A percentile compares a stretch with the other conserved stretches of the same genome.
Evolutionary conservation across 1,284 basidiomycete species (phyloP).

Genomic region (Meripilus lineatus): DNA sequence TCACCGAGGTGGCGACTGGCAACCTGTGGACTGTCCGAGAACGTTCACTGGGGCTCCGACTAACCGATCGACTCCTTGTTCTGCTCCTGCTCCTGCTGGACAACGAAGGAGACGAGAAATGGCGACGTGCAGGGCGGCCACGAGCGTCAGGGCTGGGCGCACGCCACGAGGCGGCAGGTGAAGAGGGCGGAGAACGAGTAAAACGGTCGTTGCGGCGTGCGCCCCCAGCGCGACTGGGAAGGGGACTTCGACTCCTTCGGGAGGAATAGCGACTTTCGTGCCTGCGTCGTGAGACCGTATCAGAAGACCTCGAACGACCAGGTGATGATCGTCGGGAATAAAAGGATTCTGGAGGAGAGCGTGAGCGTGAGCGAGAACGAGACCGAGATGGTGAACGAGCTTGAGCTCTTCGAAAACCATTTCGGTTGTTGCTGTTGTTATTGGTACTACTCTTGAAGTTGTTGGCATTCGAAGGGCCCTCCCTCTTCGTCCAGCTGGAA

Average conservation of each 20-base stretch:
- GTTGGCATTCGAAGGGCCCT: conserved; percentile 13
- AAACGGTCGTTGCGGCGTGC: conserved; percentile 19
- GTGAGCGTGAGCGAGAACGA: conserved; percentile 46
- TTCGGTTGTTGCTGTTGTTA: conserved; percentile 19
- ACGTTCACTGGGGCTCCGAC: conserved; percentile 43
- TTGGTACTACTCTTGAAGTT: conserved; percentile 7
- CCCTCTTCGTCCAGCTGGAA: conserved; percentile 31
- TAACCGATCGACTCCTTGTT: conserved; percentile 44
- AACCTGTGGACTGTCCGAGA: conserved; percentile 59
- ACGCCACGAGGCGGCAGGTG: conserved; percentile 12
- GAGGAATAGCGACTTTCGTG: too few species aligned
- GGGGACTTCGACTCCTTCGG: conserved; percentile 36
- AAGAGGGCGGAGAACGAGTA: conserved; percentile 22
- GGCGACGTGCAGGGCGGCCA: conserved; percentile 26
- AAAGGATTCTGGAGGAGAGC: conserved; percentile 57
- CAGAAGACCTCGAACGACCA: conserved; percentile 56
- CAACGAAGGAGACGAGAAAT: conserved; percentile 26
- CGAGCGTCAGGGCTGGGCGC: conserved; percentile 19
- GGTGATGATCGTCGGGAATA: conserved; percentile 61
- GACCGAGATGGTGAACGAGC: conserved; percentile 46
- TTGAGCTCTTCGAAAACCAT: conserved; percentile 40
- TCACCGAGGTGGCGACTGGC: conserved; percentile 43
- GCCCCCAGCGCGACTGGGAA: conserved; percentile 26
- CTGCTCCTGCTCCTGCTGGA: conserved; percentile 40
- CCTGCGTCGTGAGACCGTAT: conserved; percentile 47